These are phyloP conservation scores for Brassica cretica DNA, from an alignment of 345 rosid species.

Conservation along the genomic window DNA sequence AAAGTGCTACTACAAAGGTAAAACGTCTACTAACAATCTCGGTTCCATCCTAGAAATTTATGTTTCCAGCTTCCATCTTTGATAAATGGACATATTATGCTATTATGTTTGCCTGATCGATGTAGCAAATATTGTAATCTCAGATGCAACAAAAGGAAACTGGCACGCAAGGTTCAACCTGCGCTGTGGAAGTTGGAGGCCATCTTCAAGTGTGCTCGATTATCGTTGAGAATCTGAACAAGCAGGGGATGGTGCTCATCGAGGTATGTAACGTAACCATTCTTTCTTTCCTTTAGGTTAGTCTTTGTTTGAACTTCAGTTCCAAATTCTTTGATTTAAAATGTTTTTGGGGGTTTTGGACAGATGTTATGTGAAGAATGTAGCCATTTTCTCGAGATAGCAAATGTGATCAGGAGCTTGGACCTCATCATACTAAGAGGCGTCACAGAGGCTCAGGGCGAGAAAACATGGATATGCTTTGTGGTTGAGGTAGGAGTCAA, in stretches of 20 bases:
- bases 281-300: not conserved
- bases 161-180: constrained; percentile 46
- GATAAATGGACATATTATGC: not conserved
- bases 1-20: constrained; percentile 73
- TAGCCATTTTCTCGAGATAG: constrained; percentile 90
- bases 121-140: constrained; percentile 23
- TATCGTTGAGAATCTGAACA: constrained; percentile 82
- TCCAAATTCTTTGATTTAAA: constrained; percentile 1
- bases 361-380: constrained; percentile 95
- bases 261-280: constrained; percentile 54
- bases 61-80: not conserved
- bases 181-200: constrained; percentile 92
- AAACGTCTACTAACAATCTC: not conserved
- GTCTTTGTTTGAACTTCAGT: constrained; percentile 2
- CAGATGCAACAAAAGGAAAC: constrained; percentile 68
- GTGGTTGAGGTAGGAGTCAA: constrained; percentile 74
- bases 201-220: constrained; percentile 88
- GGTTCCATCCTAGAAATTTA: not conserved
- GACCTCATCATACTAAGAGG: constrained; percentile 90
- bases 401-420: constrained; percentile 80
- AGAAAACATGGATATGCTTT: constrained; percentile 83
- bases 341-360: constrained; percentile 29
- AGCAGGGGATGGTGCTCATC: constrained; percentile 82
- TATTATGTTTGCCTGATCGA: not conserved
- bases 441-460: constrained; percentile 70